Evolutionary conservation across 345 rosid species (phyloP), one percentile per base, ranked within the genome.

Genomic region (Lumnitzera racemosa): DNA sequence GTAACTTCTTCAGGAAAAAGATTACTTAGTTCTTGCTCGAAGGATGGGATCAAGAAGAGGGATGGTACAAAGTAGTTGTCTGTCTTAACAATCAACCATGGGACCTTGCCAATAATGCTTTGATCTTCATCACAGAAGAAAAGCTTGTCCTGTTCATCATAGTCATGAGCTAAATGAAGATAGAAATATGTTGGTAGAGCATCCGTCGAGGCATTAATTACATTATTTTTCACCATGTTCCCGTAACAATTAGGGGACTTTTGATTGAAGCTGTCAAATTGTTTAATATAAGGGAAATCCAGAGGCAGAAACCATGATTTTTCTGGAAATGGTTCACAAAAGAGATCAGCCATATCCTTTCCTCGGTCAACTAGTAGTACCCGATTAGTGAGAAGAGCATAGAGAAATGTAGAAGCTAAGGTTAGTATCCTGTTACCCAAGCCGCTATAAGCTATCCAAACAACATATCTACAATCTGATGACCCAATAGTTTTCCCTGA

Each of bases 41-140:
- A 81, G 15, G 80, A 70, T 10, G 80, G 66, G 47, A 83, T 81
- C 79, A 83, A 69, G 76, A 81, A 88, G 24, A 88, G 87, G 29
- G 87, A 85, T 0, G 96, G 84, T 58, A 83, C 77, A 58, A 88
- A 83, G 74, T 83, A 88, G 68, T 83, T 81, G 69, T 88, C 81
- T 2, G 87, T 76, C 67, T 72, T 83, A 69, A 88, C 68, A 56
- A 85, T 71, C 78, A 88, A 71, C 96, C 96, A 88, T 13, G 87
- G 81, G 64, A 83, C 84, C 24, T 58, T 76, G 58, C 47, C 67
- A 0, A 83, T 20, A 8, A 71, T 47, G 17, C 41, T 69, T 55
- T 85, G 89, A 36, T 81, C 80, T 56, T 73, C 84, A 53, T 68
- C 76, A 13, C 89, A 83, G 73, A 83, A 88, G 74, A 87, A 88